phyloP scores from a whole-genome alignment of 345 rosid genomes.

The Gynandropsis gynandra region DNA sequence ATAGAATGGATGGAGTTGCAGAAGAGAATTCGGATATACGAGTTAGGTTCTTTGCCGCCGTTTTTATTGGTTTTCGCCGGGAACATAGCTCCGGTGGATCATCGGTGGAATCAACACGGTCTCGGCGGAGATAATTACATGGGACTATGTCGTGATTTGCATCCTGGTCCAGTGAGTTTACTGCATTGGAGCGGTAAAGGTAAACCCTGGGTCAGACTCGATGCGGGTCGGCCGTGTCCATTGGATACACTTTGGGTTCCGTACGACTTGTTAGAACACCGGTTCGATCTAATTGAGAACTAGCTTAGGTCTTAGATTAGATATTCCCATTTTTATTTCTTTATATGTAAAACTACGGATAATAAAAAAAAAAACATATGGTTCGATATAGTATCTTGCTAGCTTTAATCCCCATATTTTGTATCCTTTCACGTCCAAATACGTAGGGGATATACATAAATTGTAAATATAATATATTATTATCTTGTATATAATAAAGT shows the following conservation, averaged over 20 bases:
- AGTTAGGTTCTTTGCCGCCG: conserved; percentile 75
- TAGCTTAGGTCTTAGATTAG: conserved; percentile 31
- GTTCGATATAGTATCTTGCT: conserved; percentile 12
- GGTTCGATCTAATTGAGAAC: conserved; percentile 31
- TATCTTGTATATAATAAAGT: too few species aligned
- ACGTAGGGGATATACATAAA: background rate
- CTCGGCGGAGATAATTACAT: too few species aligned
- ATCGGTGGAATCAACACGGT: conserved; percentile 85
- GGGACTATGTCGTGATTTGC: conserved; percentile 47
- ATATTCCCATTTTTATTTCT: background rate
- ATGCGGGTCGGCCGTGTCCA: conserved; percentile 43
- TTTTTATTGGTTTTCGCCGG: conserved; percentile 78
- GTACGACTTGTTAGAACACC: conserved; percentile 39
- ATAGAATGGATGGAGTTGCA: conserved; percentile 92
- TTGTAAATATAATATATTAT: conserved; percentile 21
- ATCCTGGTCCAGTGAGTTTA: conserved; percentile 60
- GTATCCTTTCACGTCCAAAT: conserved; percentile 10
- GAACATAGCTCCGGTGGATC: conserved; percentile 61
- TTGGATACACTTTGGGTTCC: conserved; percentile 56
- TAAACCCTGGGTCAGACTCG: conserved; percentile 60
- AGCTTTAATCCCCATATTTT: background rate
- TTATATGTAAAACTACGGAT: conserved; percentile 13
- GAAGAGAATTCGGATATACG: conserved; percentile 73
- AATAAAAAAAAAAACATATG: conserved; percentile 12
- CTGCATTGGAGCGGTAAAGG: conserved; percentile 76